A percentile compares a stretch with the other conserved stretches of the same genome.
These are phyloP conservation scores for Eucalyptus pauciflora DNA, from an alignment of 345 rosid species.

Conservation along the genomic window DNA sequence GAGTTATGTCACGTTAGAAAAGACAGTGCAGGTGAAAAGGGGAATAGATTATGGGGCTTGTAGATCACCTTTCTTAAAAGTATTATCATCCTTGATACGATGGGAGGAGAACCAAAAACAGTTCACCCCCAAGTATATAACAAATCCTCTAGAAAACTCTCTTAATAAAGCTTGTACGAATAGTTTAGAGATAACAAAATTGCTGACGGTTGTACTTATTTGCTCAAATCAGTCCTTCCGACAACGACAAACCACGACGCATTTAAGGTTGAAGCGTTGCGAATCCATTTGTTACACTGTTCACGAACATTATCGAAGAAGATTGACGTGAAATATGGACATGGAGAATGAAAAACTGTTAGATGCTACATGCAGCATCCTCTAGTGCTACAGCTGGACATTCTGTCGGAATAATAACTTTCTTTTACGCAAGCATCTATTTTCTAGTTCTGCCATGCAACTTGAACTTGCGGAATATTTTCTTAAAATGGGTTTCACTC, in stretches of 20 bases:
- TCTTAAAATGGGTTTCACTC: not conserved
- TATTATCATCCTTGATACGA: not conserved
- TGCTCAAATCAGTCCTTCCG: not conserved
- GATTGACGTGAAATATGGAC: not conserved
- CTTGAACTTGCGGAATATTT: not conserved
- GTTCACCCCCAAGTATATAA: not conserved
- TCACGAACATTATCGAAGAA: no score
- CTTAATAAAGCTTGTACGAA: no score
- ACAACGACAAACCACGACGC: not conserved
- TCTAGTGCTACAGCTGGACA: not conserved
- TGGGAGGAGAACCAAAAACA: not conserved
- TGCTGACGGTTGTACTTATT: no score
- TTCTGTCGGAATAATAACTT: not conserved
- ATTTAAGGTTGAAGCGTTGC: not conserved
- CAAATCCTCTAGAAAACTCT: not conserved
- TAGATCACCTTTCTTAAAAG: not conserved
- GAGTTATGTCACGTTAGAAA: no score
- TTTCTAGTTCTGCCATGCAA: not conserved
- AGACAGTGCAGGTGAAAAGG: not conserved
- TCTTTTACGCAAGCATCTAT: not conserved
- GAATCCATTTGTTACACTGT: not conserved
- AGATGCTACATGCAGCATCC: not conserved
- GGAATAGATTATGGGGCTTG: not conserved
- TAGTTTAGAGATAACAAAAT: no score
- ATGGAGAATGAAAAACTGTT: not conserved